A percentile compares a stretch with the other conserved stretches of the same genome.
Conservation (phyloP, 1,139 yeast species). For the Candida smagusa region DNA sequence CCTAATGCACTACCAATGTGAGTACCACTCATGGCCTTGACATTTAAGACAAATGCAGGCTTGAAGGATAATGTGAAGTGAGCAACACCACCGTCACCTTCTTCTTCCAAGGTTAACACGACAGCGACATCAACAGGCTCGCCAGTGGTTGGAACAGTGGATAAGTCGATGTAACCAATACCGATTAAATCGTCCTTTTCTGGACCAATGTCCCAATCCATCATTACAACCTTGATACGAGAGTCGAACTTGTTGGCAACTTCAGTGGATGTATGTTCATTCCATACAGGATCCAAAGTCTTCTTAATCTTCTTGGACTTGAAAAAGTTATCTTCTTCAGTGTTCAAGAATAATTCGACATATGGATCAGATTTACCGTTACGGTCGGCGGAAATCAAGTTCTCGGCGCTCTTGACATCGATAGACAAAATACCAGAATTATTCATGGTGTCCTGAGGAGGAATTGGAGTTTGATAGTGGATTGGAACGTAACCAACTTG, state of each 20-base stretch:
- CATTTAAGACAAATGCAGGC: constrained; percentile 63
- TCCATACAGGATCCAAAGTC: constrained; percentile 86
- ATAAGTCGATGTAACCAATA: constrained; percentile 54
- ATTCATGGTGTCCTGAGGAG: constrained; percentile 70
- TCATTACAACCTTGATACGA: constrained; percentile 53
- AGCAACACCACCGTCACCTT: constrained; percentile 59
- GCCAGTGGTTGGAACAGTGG: constrained; percentile 57
- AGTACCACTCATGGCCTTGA: constrained; percentile 36
- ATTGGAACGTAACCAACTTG: constrained; percentile 79
- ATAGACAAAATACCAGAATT: constrained; percentile 75
- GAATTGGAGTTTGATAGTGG: constrained; percentile 54
- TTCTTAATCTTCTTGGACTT: constrained; percentile 81
- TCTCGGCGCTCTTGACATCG: constrained; percentile 61
- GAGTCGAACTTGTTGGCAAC: constrained; percentile 63
- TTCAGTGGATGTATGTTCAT: constrained; percentile 55
- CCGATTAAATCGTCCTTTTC: constrained; percentile 83
- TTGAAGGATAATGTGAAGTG: constrained; percentile 59
- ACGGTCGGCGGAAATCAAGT: constrained; percentile 77
- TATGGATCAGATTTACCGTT: constrained; percentile 95
- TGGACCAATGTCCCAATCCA: constrained; percentile 92
- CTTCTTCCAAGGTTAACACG: constrained; percentile 55
- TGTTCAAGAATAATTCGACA: constrained; percentile 62
- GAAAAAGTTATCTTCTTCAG: constrained; percentile 52
- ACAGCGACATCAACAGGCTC: constrained; percentile 49
- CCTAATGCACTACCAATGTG: constrained; percentile 44